Base-by-base conservation (phyloP, 768 basidiomycete genomes). In the Kwoniella botswanensis region DNA sequence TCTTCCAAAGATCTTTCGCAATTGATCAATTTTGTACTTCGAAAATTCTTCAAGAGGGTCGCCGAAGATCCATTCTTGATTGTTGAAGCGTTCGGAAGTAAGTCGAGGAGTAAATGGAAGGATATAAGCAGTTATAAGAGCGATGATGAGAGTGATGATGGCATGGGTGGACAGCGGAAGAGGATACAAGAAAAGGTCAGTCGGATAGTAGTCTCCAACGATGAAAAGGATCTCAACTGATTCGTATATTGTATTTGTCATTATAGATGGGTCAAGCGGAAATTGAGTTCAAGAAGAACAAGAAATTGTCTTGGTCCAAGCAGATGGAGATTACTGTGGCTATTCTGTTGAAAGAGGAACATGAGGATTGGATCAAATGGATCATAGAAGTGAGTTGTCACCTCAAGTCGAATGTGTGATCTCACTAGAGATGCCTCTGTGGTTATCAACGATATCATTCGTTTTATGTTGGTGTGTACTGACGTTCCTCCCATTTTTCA, bases 41-140 rank as follows among this genome's bases (percentile, higher is more conserved):
- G 93, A 26, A 90, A 91, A 80, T 98, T 98, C 87, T 98, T 99
- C 89, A 98, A 97, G 82, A 88, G 90, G 7, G 87, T 94, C 59
- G 88, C 88, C 64, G 89, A 93, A 73, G 91, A 97, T 71, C 87
- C 92, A 0, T 92, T 98, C 85, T 86, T 98, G 58, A 88, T 93
- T 70, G 87, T 98, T 71, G 94, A 98, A 87, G 94, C 94, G 77
- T 75, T 85, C 84, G 75, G 74, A 71, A 83, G 77, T 29, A 76
- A 77, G 44, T 50, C 71, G 4, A 57, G 76, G 46, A 70, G 70
- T 12, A 74, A 70, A 57, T 81, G 77, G 80, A 78, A 80, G 58
- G 76, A 73, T 56, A 53, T 74, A 0, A 76, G 72, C 15, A 72
- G 71, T 6, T 81, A 79, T 46, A 68, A 76, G 65, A 75, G 76